These are phyloP conservation scores for Calocera viscosa DNA, from an alignment of 768 basidiomycete genomes.

Conservation along the genomic window DNA sequence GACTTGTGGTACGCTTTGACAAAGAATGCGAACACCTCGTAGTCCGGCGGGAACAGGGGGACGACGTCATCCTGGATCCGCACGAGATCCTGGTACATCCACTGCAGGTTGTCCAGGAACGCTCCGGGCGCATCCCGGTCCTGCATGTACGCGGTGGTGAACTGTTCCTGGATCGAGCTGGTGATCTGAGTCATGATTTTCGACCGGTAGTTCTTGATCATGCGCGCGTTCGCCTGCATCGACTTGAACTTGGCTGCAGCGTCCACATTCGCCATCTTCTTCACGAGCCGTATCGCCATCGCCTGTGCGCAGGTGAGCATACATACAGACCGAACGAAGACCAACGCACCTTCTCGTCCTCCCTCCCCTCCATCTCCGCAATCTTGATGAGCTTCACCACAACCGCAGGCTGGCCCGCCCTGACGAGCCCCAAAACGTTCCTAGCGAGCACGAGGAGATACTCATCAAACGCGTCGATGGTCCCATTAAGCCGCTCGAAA, in stretches of 20 bases:
- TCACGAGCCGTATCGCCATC: constrained; percentile 84
- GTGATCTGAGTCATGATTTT: constrained; percentile 73
- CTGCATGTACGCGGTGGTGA: constrained; percentile 52
- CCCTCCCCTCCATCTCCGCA: constrained; percentile 79
- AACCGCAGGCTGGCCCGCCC: constrained; percentile 69
- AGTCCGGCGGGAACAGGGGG: constrained; percentile 82
- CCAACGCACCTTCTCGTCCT: constrained; percentile 75
- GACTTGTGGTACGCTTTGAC: constrained; percentile 84
- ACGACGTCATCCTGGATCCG: constrained; percentile 83
- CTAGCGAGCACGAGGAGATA: constrained; percentile 67
- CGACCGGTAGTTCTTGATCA: constrained; percentile 89
- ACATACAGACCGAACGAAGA: background rate
- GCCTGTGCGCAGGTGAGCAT: constrained; percentile 41
- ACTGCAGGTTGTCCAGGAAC: constrained; percentile 68
- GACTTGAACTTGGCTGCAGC: constrained; percentile 89
- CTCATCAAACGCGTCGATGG: constrained; percentile 72
- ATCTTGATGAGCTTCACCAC: constrained; percentile 88
- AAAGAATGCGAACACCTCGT: constrained; percentile 73
- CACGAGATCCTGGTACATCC: constrained; percentile 92
- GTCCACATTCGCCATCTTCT: constrained; percentile 84
- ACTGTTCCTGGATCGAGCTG: constrained; percentile 58
- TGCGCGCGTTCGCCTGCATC: constrained; percentile 80
- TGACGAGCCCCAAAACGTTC: constrained; percentile 65
- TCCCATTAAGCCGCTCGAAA: constrained; percentile 73
- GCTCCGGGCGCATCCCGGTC: constrained; percentile 50